Conservation (phyloP, 2,329 filamentous ascomycete genomes). For the Rhynchosporium graminicola region DNA sequence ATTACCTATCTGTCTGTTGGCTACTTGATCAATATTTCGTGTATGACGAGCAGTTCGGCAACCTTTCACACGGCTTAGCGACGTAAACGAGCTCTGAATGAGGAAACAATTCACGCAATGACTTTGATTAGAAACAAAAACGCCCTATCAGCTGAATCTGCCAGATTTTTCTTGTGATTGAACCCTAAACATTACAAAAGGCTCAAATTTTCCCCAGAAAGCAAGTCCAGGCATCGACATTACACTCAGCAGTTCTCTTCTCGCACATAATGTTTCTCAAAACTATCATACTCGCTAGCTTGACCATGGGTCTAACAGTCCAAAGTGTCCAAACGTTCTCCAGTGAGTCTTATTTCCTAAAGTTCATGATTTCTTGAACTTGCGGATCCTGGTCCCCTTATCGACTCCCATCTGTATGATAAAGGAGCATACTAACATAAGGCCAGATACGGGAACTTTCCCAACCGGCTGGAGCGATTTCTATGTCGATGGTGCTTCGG, state of each 20-base stretch:
- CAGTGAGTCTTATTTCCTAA: background rate
- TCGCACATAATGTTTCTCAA: conserved; percentile 7
- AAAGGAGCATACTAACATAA: background rate
- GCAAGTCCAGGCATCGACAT: background rate
- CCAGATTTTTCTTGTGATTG: background rate
- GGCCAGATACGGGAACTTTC: conserved; percentile 10
- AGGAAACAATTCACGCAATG: background rate
- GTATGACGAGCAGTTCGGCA: background rate
- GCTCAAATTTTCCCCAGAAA: background rate
- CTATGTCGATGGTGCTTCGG: conserved; percentile 3
- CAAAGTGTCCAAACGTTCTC: conserved; percentile 14
- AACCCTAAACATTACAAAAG: background rate
- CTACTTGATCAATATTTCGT: background rate
- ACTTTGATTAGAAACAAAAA: background rate
- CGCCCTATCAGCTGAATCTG: background rate
- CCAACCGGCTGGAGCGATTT: conserved; percentile 19
- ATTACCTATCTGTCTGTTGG: background rate
- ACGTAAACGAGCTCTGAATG: background rate
- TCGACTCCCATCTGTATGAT: too few species aligned
- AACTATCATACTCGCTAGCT: background rate
- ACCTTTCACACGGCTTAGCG: background rate
- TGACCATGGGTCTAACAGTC: background rate
- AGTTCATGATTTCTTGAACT: too few species aligned
- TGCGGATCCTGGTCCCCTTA: too few species aligned
- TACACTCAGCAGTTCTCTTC: background rate